These are phyloP conservation scores for Chalciporus sphaerocephalus DNA, from an alignment of 768 basidiomycete genomes.

Conservation along the genomic window DNA sequence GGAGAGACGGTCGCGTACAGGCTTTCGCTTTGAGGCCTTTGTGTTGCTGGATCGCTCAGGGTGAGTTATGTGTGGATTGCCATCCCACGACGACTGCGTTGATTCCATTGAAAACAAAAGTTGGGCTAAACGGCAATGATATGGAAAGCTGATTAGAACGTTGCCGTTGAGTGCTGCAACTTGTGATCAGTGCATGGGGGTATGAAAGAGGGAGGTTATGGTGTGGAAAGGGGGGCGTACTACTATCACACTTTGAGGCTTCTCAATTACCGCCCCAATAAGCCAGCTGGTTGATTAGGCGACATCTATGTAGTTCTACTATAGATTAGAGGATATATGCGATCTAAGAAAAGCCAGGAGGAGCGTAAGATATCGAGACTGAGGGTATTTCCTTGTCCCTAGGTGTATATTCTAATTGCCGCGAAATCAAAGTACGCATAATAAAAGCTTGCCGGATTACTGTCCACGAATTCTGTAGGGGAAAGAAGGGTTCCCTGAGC, in stretches of 20 bases:
- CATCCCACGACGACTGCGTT: not conserved
- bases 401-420: slow-evolving; percentile 50
- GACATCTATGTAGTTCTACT: not conserved
- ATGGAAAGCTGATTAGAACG: not conserved
- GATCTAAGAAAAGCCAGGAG: not conserved
- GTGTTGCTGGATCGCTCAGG: not conserved
- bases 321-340: not conserved
- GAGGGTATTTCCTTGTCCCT: slow-evolving; percentile 7
- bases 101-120: not conserved
- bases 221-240: not conserved
- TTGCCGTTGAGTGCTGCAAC: not conserved
- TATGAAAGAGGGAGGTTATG: not conserved
- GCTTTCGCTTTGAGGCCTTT: slow-evolving; percentile 10
- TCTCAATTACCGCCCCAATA: no score
- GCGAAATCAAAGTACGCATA: slow-evolving; percentile 72
- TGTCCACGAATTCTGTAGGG: slow-evolving; percentile 34
- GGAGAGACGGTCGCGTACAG: not conserved
- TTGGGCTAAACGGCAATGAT: not conserved
- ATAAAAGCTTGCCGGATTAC: slow-evolving; percentile 58
- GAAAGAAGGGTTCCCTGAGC: not conserved
- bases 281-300: no score
- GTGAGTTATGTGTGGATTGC: not conserved
- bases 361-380: slow-evolving; percentile 6
- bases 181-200: not conserved
- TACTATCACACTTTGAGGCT: not conserved